These are phyloP conservation scores for Annona cherimola DNA, from an alignment of 164 flowering plant species.

Conservation along the genomic window DNA sequence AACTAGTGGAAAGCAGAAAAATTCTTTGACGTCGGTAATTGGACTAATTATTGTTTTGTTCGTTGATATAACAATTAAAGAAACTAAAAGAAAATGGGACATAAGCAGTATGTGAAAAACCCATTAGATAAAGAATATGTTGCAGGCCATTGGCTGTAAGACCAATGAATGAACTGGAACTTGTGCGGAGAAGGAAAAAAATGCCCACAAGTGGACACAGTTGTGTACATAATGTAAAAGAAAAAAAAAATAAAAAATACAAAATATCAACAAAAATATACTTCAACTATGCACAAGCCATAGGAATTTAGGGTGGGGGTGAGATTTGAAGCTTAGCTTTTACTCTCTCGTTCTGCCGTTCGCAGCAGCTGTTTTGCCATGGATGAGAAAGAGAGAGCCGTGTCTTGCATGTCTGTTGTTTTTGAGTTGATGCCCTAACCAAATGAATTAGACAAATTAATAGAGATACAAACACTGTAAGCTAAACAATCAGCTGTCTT, in stretches of 20 bases:
- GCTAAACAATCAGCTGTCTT: neutral
- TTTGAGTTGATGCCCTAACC: slow-evolving; percentile 58
- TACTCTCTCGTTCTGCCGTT: slow-evolving; percentile 44
- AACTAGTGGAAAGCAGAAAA: no score
- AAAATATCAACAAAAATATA: no score
- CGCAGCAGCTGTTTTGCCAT: slow-evolving; percentile 68
- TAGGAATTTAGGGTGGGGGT: slow-evolving; percentile 21
- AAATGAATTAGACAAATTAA: neutral
- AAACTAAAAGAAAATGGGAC: no score
- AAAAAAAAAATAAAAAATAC: no score
- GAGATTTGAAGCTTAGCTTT: no score
- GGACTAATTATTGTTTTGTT: no score
- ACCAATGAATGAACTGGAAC: no score
- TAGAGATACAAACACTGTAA: neutral
- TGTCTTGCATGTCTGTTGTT: slow-evolving; percentile 74
- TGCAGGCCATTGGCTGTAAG: no score
- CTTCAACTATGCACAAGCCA: neutral
- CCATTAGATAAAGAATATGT: no score
- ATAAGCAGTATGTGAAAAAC: no score
- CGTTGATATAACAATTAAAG: no score
- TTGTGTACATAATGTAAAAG: neutral
- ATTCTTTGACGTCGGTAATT: no score
- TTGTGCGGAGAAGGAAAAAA: neutral
- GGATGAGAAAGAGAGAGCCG: slow-evolving; percentile 71
- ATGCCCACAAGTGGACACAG: neutral